Evolutionary conservation across 495 filamentous ascomycete species (phyloP), one percentile per base, ranked within the genome.

Genomic region (Neurospora sp.): DNA sequence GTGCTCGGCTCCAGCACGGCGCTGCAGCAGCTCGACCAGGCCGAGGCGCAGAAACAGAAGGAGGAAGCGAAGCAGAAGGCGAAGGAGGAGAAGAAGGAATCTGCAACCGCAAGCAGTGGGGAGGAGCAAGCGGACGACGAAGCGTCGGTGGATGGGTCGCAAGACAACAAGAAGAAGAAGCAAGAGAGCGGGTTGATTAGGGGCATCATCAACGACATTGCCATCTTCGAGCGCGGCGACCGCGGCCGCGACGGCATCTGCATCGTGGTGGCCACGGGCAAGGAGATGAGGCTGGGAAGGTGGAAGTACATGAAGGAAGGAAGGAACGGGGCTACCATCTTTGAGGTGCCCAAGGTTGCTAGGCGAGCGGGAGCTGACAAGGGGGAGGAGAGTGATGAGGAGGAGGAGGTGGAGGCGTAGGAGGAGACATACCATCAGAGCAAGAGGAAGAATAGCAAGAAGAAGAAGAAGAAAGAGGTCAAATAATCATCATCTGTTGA

Each of bases 181-280:
- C 42, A 72, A 14, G 39, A 71, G 42, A 38, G 74, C 4, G 77
- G 75, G 68, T 16, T 80, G 1, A 77, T 94, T 69, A 89, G 88
- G 76, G 96, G 96, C 11, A 85, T 97, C 18, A 83, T 98, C 70
- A 98, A 97, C 78, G 93, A 90, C 70, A 90, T 99, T 71, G 87
- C 92, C 5, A 86, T 97, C 18, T 92, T 96, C 75, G 95, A 98
- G 78, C 85, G 86, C 69, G 93, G 87, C 10, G 91, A 91, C 68
- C 84, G 86, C 73, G 90, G 86, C 68, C 87, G 88, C 72, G 91
- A 93, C 40, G 93, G 92, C 16, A 76, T 97, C 0, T 94, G 91
- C 73, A 86, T 99, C 48, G 92, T 94, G 42, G 92, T 88, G 68
- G 96, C 90, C 2, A 86, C 94, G 10, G 94, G 93, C 22, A 96